Base-by-base conservation (phyloP, 352 stramenopile genomes). In the Pythium catenulatum region DNA sequence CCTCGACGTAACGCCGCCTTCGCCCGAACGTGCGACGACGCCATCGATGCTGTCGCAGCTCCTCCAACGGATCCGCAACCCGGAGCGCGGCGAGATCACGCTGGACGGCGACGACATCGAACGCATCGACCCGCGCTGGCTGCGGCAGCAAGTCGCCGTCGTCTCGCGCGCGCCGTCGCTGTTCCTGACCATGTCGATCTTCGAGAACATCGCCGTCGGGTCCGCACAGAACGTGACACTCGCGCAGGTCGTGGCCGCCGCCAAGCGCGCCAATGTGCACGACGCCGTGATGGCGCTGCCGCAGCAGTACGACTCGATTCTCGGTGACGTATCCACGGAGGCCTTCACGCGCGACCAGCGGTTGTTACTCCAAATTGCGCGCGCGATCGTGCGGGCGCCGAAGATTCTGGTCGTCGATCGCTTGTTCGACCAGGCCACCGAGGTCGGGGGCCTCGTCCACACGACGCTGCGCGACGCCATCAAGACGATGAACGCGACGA, bases 281-380 rank as follows among this genome's bases (percentile, higher is more conserved):
- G 84, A 94, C 34, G 99, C 99, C 77, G 98, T 99, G 82, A 93
- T 97, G 75, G 90, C 87, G n/a, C 86, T 99, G 37, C 93, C 95
- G 6, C 83, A 98, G 43, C 91, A 96, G 45, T 99, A 96, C 89
- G 93, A 99, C 25, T 99, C 98, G 17, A 56, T 93, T 50, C 89
- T 96, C 1, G 92, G 92, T 25, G 91, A 95, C n/a, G n/a, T 66
- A 6, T 25, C 32, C 2, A 21, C 15, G 1, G 32, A 45, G 32
- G 58, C 30, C 32, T 45, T 68, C 32, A 37, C 58, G 30, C 58
- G 30, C 32, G 58, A 68, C 7, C 30, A 30, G 4, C 58, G 32
- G 9, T 14, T n/a, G 34, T 37, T 48, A 23, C 6, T 48, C 1
- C 30, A 21, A 7, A 48, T 69, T 37, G 23, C 59, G 3, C 59